Evolutionary conservation across 1,284 basidiomycete species (phyloP).

Genomic region (Puccinia polysora): DNA sequence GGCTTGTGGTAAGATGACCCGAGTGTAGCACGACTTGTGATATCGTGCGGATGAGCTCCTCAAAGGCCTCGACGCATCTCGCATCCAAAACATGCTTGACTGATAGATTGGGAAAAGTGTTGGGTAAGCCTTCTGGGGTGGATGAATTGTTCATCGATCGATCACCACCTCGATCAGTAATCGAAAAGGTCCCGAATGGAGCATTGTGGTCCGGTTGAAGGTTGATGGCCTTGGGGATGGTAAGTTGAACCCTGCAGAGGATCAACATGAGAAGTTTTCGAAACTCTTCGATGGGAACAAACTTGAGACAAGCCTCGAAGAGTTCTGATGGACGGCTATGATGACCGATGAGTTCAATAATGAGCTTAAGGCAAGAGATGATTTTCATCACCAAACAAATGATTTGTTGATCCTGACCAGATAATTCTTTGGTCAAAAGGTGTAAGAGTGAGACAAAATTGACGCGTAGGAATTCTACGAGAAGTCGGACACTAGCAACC

Average conservation of each 20-base stretch:
- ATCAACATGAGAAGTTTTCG: not conserved
- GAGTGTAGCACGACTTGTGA: constrained; percentile 8
- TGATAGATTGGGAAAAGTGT: constrained; percentile 10
- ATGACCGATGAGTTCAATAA: constrained; percentile 3
- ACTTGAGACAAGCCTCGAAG: constrained; percentile 13
- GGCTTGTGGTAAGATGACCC: not conserved
- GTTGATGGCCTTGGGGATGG: constrained; percentile 22
- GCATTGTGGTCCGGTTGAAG: not conserved
- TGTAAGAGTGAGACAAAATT: constrained; percentile 8
- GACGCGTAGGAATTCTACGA: constrained; percentile 1
- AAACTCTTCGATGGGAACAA: not conserved
- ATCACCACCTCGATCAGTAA: not conserved
- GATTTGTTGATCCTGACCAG: constrained; percentile 16
- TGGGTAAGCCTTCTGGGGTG: not conserved
- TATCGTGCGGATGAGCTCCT: constrained; percentile 5
- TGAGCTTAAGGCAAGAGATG: not conserved
- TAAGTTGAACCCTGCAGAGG: constrained; percentile 8
- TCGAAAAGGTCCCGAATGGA: not conserved
- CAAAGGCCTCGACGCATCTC: constrained; percentile 7
- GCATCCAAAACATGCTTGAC: constrained; percentile 10
- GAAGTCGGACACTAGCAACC: not conserved
- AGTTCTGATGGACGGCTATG: not conserved
- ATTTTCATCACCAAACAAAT: not conserved
- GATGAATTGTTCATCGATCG: not conserved
- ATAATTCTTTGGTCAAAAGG: constrained; percentile 14